Base-by-base conservation (phyloP, 2,329 filamentous ascomycete species). In the Peltaster fructicola region DNA sequence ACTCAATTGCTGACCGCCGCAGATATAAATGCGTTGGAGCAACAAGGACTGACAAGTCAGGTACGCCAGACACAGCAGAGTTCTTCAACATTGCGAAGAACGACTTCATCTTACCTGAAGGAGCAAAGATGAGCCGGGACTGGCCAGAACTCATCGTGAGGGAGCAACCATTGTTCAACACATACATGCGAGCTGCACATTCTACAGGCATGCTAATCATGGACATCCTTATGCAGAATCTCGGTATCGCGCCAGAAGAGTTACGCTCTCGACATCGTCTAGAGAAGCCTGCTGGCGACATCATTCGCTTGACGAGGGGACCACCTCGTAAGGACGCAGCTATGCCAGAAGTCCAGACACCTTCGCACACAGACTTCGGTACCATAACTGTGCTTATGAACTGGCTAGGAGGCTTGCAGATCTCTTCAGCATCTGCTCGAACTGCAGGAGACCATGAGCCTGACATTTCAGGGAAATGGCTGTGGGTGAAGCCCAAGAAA, bases 41-140 rank as follows among this genome's bases (percentile, higher is more conserved):
- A 9, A 53, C 51, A 8, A 41, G 58, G 6, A 47, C 61, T 8
- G 63, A 68, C 36, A 50, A 47, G 15, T 32, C 51, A 16, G 60
- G 61, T 4, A 64, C 59, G 6, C 41, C 47, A 17, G 63, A 67
- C 34, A 50, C 55, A n/a, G 62, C 62, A 26, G 61, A 67, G 33
- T 65, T 67, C 33, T 65, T 65, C 42, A 65, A 66, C 41, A 56
- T 65, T 15, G 25, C 55, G 18, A 66, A 66, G 46, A 59, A 67
- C 37, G 60, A 65, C 27, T 54, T 65, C 25, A 39, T 66, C n/a
- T 45, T 44, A 12, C 24, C 55, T 3, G 5, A 38, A 13, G 45
- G 45, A 3, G 31, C 44, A 13, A 7, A 39, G 13, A 44, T 45
- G 43, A 23, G 19, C n/a, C 33, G 38, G 12, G 16, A 24, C 19